These are phyloP conservation scores for Trichoderma guizhouense DNA, from an alignment of 2,329 filamentous ascomycete genomes.

Conservation along the genomic window DNA sequence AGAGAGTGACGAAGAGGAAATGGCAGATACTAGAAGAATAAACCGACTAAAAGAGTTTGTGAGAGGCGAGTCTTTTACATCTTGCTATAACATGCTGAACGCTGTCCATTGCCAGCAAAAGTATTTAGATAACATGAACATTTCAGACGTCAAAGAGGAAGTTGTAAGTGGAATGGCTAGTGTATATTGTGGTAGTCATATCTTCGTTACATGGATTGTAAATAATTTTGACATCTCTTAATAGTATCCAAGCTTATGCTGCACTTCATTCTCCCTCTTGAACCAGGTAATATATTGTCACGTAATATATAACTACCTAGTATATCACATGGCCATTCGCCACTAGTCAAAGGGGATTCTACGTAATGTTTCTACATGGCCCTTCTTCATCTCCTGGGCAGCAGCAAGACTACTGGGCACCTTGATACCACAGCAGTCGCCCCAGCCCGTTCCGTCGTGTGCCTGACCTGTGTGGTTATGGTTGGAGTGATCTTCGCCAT, in stretches of 20 bases:
- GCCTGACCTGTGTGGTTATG: conserved; percentile 60
- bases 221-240: background rate
- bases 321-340: background rate
- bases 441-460: conserved; percentile 71
- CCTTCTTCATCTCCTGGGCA: conserved; percentile 83
- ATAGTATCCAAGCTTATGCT: background rate
- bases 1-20: too few relatives aligned
- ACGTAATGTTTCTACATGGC: conserved; percentile 57
- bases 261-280: background rate
- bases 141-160: background rate
- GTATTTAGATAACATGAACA: background rate
- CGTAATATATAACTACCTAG: background rate
- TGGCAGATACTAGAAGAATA: too few relatives aligned
- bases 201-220: background rate
- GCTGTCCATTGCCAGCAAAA: background rate
- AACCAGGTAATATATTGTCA: background rate
- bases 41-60: background rate
- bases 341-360: conserved; percentile 76
- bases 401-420: conserved; percentile 93
- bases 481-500: conserved; percentile 58
- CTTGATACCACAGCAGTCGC: conserved; percentile 96
- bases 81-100: background rate
- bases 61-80: background rate
- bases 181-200: background rate
- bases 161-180: background rate